Evolutionary conservation across 1,139 yeast genomes (phyloP), one percentile per base, ranked within the genome.

Genomic region (Yamadazyma mexicana): DNA sequence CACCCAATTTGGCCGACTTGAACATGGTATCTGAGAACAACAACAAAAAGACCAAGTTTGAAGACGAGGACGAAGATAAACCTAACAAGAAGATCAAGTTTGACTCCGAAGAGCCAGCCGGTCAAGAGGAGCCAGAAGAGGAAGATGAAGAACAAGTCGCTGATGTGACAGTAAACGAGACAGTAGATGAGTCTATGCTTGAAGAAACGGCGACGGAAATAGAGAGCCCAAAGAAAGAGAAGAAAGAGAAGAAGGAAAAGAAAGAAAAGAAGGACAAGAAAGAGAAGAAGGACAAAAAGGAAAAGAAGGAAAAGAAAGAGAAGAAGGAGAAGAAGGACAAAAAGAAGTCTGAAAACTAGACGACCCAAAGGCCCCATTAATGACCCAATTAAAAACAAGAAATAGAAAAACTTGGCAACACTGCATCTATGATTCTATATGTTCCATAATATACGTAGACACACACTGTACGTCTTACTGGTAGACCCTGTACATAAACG

Each of bases 1-100:
- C 91, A 5, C 89, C 89, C 16, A 30, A 33, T 12, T 34, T 46
- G 28, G 33, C 29, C 20, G 47, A 39, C 5, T 17, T 35, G 18
- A 35, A 39, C 14, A 43, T 33, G 11, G 57, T 47, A 27, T 56
- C 58, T 45, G 47, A 52, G 17, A 32, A 27, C 4, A 25, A 27
- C 24, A 50, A 49, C 23, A 56, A 56, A 35, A 58, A 62, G 57
- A 61, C 56, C 40, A 64, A 60, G 47, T 64, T 64, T 40, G 63
- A 57, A 31, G 60, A 59, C 10, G 51, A 44, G 6, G 49, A 45
- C 29, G 45, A 38, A 15, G 48, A 45, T 28, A 44, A 45, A 26
- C 48, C 46, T 22, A 55, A 31, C 50, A 50, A 42, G 36, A 48
- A 46, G 44, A 49, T 46, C 40, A 52, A 49, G 24, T 48, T 47